Evolutionary conservation across 495 filamentous ascomycete genomes (phyloP), one percentile per base, ranked within the genome.

Genomic region (Penicillium daleae): DNA sequence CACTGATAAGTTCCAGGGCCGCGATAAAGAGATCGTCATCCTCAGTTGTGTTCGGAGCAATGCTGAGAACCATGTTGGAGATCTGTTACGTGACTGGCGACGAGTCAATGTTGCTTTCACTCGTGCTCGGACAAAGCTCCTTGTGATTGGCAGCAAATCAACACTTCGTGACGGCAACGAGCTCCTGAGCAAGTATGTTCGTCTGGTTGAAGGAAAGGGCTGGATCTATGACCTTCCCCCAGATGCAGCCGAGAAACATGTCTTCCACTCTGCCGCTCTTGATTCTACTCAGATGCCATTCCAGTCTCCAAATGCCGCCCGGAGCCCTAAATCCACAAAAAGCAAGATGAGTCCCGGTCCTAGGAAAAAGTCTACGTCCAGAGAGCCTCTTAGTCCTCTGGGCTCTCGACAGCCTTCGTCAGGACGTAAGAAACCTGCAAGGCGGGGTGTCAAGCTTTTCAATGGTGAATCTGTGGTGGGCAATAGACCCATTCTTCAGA

Each of bases 81-180:
- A 98, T 55, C 74, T 99, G 60, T 78, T 99, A 15, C 90, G 89
- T 59, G 95, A 99, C 74, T 96, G 92, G 92, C 80, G 95, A 55
- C 78, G 95, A 10, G 92, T 98, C 67, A 99, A 99, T 67, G 95
- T 99, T 19, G 94, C 95, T 0, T 90, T 99, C 62, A 99, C 95
- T 12, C 79, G 95, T 31, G 95, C 95, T 31, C 89, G 91, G 66
- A 92, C 87, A 1, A 99, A 99, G 78, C 77, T 99, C 13, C 77
- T 99, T 22, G 88, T 99, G 7, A 70, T 99, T 4, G 95, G 95
- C 1, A 93, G 90, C 66, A 82, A 85, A 66, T 80, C 79, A 29
- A 99, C 95, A 19, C 78, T 99, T 9, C 74, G 68, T 56, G 84
- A 83, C 26, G 86, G 87, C 8, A 91, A 90, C 56, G 92, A 94